Conservation (phyloP, 306 rosid species). For the Rosa chinensis region DNA sequence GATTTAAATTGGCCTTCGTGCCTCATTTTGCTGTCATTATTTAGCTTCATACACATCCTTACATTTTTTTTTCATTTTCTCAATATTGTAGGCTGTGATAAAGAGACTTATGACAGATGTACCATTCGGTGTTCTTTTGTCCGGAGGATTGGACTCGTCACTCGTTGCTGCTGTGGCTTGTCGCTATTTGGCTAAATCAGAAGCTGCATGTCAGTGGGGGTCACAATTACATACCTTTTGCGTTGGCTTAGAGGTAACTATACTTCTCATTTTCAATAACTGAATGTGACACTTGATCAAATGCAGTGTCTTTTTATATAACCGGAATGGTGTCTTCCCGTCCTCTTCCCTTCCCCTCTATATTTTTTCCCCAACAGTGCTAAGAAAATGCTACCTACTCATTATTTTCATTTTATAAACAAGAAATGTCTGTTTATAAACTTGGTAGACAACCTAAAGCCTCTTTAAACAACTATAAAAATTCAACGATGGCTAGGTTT, state of each 20-base stretch:
- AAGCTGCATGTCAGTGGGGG: constrained; percentile 88
- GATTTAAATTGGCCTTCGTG: background rate
- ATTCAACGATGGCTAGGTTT: constrained; percentile 3
- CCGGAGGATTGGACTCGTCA: constrained; percentile 96
- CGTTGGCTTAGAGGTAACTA: constrained; percentile 75
- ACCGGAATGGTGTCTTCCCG: background rate
- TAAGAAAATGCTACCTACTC: background rate
- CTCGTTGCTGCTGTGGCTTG: constrained; percentile 91
- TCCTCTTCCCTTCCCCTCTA: background rate
- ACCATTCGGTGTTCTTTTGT: constrained; percentile 93
- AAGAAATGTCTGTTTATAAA: background rate
- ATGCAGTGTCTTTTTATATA: background rate
- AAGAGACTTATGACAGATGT: constrained; percentile 99
- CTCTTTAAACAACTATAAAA: background rate
- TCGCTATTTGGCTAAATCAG: constrained; percentile 64
- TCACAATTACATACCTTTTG: constrained; percentile 90
- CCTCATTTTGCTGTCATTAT: background rate
- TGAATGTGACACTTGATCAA: background rate
- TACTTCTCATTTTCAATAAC: background rate
- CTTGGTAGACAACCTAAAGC: background rate
- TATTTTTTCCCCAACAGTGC: background rate
- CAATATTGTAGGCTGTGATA: constrained; percentile 67
- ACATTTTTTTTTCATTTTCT: constrained; percentile 18
- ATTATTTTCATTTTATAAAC: background rate
- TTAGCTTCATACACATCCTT: constrained; percentile 10